Evolutionary conservation across 2,329 filamentous ascomycete genomes (phyloP).

Genomic region (Dactylonectria macrodidyma): DNA sequence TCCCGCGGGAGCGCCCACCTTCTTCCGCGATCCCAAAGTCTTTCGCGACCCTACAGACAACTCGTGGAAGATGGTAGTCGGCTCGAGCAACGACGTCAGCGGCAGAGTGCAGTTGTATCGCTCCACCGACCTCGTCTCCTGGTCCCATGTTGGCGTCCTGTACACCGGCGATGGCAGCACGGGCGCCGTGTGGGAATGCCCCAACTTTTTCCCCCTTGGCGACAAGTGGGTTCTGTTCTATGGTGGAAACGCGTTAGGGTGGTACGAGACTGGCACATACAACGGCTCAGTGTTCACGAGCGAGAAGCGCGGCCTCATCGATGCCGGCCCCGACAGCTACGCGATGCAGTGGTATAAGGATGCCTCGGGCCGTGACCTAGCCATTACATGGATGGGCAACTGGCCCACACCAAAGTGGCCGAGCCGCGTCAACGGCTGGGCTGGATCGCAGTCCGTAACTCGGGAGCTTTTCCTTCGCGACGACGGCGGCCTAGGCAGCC

Average conservation of each 20-base stretch:
- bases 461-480: slow-evolving; percentile 48
- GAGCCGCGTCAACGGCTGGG: slow-evolving; percentile 50
- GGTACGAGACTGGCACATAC: slow-evolving; percentile 45
- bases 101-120: slow-evolving; percentile 43
- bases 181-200: slow-evolving; percentile 46
- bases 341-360: slow-evolving; percentile 52
- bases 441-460: slow-evolving; percentile 47
- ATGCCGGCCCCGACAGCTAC: slow-evolving; percentile 47
- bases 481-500: slow-evolving; percentile 48
- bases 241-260: slow-evolving; percentile 38
- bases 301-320: slow-evolving; percentile 45
- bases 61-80: slow-evolving; percentile 43
- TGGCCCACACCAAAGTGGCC: slow-evolving; percentile 47
- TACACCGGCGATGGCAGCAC: slow-evolving; percentile 45
- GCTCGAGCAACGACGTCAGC: slow-evolving; percentile 33
- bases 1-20: slow-evolving; percentile 32
- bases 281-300: slow-evolving; percentile 42
- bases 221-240: slow-evolving; percentile 49
- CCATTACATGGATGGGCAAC: slow-evolving; percentile 48
- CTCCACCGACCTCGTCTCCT: slow-evolving; percentile 36
- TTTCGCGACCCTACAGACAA: slow-evolving; percentile 44
- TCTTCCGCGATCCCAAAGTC: slow-evolving; percentile 47
- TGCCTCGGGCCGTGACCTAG: slow-evolving; percentile 45
- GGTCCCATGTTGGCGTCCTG: slow-evolving; percentile 42
- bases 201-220: slow-evolving; percentile 47